These are phyloP conservation scores for Xylaria cubensis DNA, from an alignment of 495 filamentous ascomycete species.

Conservation along the genomic window DNA sequence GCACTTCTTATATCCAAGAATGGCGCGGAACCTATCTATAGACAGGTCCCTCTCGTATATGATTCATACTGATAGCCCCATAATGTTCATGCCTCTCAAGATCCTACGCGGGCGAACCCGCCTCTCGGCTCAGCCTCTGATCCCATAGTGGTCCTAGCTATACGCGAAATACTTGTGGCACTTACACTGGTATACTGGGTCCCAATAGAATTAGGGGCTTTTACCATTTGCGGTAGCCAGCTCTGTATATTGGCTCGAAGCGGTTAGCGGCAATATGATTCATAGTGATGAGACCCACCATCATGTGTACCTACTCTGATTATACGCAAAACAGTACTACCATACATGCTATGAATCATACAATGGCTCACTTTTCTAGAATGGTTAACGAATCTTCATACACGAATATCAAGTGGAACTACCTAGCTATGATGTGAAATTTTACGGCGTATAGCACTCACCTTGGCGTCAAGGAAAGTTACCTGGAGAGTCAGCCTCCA, in stretches of 20 bases:
- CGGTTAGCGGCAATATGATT: conserved; percentile 27
- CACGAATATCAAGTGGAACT: not conserved
- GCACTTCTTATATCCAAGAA: conserved; percentile 5
- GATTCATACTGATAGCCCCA: conserved; percentile 18
- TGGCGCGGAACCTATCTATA: not conserved
- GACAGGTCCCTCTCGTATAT: not conserved
- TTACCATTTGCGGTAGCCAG: not conserved
- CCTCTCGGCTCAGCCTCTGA: not conserved
- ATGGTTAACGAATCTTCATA: not conserved
- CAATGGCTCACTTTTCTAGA: not conserved
- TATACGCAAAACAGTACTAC: not conserved
- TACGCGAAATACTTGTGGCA: not conserved
- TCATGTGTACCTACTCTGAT: not conserved
- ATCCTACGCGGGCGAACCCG: not conserved
- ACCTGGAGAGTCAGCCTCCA: not conserved
- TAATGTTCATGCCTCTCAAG: not conserved
- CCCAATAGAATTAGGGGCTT: too few species aligned
- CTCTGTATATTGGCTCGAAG: not conserved
- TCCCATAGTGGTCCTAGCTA: not conserved
- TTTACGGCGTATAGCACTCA: not conserved
- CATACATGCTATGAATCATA: conserved; percentile 1
- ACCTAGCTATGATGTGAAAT: not conserved
- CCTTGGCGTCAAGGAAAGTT: not conserved
- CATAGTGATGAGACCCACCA: conserved; percentile 26
- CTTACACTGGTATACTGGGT: not conserved